phyloP scores from a whole-genome alignment of 1,139 yeast species.

The Hemisphaericaspora subhashii region DNA sequence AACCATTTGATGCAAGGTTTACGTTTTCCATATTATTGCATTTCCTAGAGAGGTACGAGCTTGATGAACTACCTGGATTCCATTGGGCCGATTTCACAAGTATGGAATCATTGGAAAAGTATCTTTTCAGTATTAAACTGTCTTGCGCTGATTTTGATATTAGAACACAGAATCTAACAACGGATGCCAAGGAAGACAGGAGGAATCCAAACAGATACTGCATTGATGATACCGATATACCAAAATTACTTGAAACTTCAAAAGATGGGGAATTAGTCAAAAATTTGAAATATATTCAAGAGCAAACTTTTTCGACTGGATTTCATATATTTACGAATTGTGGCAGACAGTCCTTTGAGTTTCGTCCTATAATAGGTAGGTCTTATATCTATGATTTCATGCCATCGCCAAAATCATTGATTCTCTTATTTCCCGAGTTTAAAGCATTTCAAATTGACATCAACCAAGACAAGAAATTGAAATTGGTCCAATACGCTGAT shows the following conservation, averaged over 20 bases:
- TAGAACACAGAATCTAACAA: constrained; percentile 15
- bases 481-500: constrained; percentile 14
- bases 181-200: constrained; percentile 22
- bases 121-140: constrained; percentile 17
- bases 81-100: constrained; percentile 42
- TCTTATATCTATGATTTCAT: constrained; percentile 46
- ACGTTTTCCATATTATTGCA: constrained; percentile 28
- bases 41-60: constrained; percentile 15
- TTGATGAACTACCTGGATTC: constrained; percentile 24
- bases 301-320: constrained; percentile 25
- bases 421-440: constrained; percentile 28
- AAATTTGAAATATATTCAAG: constrained; percentile 10
- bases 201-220: constrained; percentile 24
- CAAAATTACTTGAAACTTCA: constrained; percentile 9
- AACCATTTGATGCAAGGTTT: constrained; percentile 34
- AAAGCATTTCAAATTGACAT: constrained; percentile 19
- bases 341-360: constrained; percentile 29
- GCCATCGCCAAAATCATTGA: constrained; percentile 41
- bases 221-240: constrained; percentile 27
- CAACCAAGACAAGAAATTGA: constrained; percentile 17
- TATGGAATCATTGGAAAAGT: constrained; percentile 25
- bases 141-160: constrained; percentile 26
- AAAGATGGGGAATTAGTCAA: constrained; percentile 10
- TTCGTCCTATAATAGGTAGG: constrained; percentile 33
- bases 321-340: constrained; percentile 39